A percentile compares a stretch with the other conserved stretches of the same genome.
These are phyloP conservation scores for Solanum verrucosum DNA, from an alignment of 257 asterid genomes.

Conservation along the genomic window DNA sequence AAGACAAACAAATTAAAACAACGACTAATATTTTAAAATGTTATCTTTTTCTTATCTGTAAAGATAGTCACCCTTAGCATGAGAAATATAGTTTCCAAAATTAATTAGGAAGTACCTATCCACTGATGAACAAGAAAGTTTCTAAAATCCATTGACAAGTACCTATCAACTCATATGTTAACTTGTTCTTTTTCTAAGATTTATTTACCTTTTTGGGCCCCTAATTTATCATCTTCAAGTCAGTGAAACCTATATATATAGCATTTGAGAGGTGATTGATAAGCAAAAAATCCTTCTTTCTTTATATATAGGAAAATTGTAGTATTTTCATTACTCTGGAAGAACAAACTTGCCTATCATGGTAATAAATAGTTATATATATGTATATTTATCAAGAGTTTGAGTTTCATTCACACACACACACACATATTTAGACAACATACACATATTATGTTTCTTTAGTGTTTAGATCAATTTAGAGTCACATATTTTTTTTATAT, in stretches of 20 bases:
- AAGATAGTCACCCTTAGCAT: constrained; percentile 11
- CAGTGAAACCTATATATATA: not conserved
- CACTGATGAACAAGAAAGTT: not conserved
- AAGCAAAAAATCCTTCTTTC: not conserved
- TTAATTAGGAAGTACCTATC: not conserved
- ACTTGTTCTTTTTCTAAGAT: not conserved
- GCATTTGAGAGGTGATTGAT: not conserved
- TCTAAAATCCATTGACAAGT: not conserved
- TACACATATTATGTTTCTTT: not conserved
- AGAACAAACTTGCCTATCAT: not conserved
- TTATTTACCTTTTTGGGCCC: not conserved
- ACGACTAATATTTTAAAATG: not conserved
- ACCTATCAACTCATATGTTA: constrained; percentile 5
- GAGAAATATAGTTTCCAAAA: not conserved
- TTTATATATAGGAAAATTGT: not conserved
- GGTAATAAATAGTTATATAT: not conserved
- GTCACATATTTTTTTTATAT: not conserved
- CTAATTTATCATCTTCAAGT: not conserved
- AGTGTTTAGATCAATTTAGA: not conserved
- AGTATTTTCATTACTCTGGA: not conserved
- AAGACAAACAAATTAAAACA: too few relatives aligned
- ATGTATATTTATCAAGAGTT: too few relatives aligned
- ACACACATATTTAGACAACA: not conserved
- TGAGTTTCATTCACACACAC: not conserved
- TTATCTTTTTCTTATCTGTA: constrained; percentile 6